Percentiles rank a stretch among this genome's conserved stretches.
Evolutionary conservation across 148 eudicot species (phyloP).

Genomic region (Camellia granthamiana): DNA sequence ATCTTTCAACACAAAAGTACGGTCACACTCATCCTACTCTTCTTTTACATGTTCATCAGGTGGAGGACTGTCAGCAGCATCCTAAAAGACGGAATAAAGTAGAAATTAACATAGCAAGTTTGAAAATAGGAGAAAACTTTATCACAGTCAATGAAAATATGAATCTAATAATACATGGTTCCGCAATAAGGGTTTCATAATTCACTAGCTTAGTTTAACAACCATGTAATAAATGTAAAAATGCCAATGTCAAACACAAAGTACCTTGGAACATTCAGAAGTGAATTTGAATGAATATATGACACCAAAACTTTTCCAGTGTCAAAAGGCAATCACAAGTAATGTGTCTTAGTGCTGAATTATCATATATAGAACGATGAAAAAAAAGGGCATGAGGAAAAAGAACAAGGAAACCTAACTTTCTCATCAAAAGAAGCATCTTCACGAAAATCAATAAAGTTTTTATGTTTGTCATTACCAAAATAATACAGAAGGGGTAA

Average conservation of each 20-base stretch:
- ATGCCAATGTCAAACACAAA: neutral
- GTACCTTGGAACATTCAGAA: conserved; percentile 72
- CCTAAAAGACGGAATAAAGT: conserved; percentile 39
- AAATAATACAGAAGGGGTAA: no score
- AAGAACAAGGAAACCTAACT: neutral
- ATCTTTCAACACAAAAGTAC: conserved; percentile 75
- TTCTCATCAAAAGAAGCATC: neutral
- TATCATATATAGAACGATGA: neutral
- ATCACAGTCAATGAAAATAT: conserved; percentile 1
- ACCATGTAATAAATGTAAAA: neutral
- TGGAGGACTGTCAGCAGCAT: conserved; percentile 40
- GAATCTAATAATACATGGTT: neutral
- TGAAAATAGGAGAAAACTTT: neutral
- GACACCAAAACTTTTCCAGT: neutral
- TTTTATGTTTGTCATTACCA: neutral
- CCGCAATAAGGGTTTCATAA: neutral
- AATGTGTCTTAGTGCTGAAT: neutral
- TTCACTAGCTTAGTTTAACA: neutral
- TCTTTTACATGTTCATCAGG: conserved; percentile 37
- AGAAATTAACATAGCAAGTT: neutral
- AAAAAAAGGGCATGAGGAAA: neutral
- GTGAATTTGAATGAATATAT: no score
- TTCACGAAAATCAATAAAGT: no score
- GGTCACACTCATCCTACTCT: conserved; percentile 78
- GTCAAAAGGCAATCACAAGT: neutral